Evolutionary conservation across 495 filamentous ascomycete genomes (phyloP), one percentile per base, ranked within the genome.

Genomic region (Aspergillus cavernicola): DNA sequence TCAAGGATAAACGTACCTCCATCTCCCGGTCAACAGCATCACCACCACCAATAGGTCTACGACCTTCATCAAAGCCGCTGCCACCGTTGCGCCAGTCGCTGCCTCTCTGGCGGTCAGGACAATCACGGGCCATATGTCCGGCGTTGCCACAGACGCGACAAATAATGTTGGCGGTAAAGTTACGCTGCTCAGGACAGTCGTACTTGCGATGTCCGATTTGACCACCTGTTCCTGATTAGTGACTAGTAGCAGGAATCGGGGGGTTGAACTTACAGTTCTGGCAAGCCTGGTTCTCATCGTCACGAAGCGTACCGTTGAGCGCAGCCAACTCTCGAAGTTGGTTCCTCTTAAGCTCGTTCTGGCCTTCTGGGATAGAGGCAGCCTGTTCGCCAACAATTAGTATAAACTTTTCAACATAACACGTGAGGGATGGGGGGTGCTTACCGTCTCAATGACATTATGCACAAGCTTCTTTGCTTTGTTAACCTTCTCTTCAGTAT

Each of bases 201-300:
- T 96, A 97, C 70, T 97, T 99, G 68, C 95, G 85, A 70, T 99
- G 95, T 51, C 95, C 95, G 55, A 99, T 97, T 81, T 99, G 89
- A 58, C 92, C 95, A 71, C 83, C 83, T 86, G 32, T 45, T 12
- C 42, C 33, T 24, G 28, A n/a, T 45, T 46, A 47, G 8, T 33
- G 46, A 2, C 6, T 20, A 35, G n/a, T 35, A 8, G 12, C 2
- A 24, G 19, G 20, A 36, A 9, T 4, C 15, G 8, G 6, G 19
- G 18, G 16, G 26, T 33, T 39, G 47, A 35, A 70, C 81, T 69
- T 75, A 83, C 95, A 99, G 78, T 99, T 99, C 74, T 97, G 95
- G 76, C 95, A 99, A 53, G 93, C 92, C 69, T 97, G 93, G 73
- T 97, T 97, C 70, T 98, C 93, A 62, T 98, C 93, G 63, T 98